phyloP scores from a whole-genome alignment of 78 protist species.

The Monocercomonoides exilis region DNA sequence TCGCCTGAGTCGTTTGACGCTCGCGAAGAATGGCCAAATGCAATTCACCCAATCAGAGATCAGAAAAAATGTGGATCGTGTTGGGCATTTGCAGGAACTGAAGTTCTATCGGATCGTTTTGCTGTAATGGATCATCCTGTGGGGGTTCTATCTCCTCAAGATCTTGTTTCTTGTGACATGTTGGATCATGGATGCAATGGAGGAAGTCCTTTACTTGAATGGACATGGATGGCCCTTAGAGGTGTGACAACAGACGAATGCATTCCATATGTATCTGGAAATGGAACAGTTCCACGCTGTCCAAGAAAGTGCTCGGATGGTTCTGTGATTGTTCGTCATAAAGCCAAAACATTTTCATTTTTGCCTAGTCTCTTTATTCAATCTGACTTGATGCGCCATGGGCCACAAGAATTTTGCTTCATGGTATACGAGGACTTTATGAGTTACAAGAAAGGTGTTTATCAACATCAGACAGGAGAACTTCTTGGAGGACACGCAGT shows the following conservation, averaged over 20 bases:
- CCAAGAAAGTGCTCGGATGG: background rate
- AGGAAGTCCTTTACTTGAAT: background rate
- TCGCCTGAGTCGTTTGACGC: background rate
- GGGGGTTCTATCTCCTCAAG: background rate
- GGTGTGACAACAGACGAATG: background rate
- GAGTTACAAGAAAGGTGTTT: conserved; percentile 51
- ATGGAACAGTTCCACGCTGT: conserved; percentile 35
- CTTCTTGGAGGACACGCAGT: conserved; percentile 56
- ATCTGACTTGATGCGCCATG: conserved; percentile 32
- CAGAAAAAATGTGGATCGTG: background rate
- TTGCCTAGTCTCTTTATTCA: background rate
- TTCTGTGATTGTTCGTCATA: background rate
- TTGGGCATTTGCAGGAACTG: background rate
- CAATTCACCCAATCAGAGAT: background rate
- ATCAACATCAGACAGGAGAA: conserved; percentile 33
- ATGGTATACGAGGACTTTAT: conserved; percentile 46
- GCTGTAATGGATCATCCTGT: background rate
- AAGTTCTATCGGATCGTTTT: background rate
- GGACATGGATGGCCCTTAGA: background rate
- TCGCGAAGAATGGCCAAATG: background rate
- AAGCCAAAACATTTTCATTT: background rate
- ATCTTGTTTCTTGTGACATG: background rate
- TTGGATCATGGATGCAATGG: background rate
- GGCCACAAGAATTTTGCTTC: conserved; percentile 41
- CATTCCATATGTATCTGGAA: conserved; percentile 24